Evolutionary conservation across 2,329 filamentous ascomycete genomes (phyloP).

Genomic region (Sporothrix protearum): DNA sequence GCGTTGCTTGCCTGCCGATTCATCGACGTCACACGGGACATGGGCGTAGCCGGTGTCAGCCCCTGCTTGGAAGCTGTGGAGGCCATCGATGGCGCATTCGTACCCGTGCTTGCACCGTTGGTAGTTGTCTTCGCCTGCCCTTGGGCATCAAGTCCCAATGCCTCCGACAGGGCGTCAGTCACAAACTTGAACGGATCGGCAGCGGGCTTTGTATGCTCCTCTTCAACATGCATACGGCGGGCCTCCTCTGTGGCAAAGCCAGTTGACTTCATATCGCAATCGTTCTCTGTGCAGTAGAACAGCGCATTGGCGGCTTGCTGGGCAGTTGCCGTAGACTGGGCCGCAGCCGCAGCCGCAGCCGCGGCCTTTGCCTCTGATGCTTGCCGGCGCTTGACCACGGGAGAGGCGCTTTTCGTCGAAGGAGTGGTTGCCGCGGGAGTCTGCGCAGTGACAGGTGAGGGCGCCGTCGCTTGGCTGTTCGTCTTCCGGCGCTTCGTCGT

Average conservation of each 20-base stretch:
- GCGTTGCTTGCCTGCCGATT: conserved; percentile 47
- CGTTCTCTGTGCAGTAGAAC: conserved; percentile 51
- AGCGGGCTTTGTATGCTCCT: conserved; percentile 56
- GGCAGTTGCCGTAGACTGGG: conserved; percentile 21
- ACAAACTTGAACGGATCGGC: conserved; percentile 54
- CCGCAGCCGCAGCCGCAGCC: conserved; percentile 23
- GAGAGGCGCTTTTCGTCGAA: conserved; percentile 49
- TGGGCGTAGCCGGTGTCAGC: conserved; percentile 45
- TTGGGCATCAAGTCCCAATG: conserved; percentile 51
- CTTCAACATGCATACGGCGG: conserved; percentile 51
- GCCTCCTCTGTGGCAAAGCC: conserved; percentile 55
- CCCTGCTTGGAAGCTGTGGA: conserved; percentile 47
- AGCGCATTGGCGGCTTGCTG: conserved; percentile 40
- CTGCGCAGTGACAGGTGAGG: conserved; percentile 38
- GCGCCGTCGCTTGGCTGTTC: conserved; percentile 38
- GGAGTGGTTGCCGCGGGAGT: conserved; percentile 34
- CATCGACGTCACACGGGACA: conserved; percentile 51
- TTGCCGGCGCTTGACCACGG: conserved; percentile 42
- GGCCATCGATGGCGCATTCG: conserved; percentile 38
- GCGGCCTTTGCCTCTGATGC: conserved; percentile 30
- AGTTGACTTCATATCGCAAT: conserved; percentile 50
- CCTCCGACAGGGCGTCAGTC: conserved; percentile 47
- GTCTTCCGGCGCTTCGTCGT: conserved; percentile 54
- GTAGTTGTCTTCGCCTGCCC: conserved; percentile 42
- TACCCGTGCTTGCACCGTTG: conserved; percentile 31